Base-by-base conservation (phyloP, 345 rosid species). In the Gossypium australe region DNA sequence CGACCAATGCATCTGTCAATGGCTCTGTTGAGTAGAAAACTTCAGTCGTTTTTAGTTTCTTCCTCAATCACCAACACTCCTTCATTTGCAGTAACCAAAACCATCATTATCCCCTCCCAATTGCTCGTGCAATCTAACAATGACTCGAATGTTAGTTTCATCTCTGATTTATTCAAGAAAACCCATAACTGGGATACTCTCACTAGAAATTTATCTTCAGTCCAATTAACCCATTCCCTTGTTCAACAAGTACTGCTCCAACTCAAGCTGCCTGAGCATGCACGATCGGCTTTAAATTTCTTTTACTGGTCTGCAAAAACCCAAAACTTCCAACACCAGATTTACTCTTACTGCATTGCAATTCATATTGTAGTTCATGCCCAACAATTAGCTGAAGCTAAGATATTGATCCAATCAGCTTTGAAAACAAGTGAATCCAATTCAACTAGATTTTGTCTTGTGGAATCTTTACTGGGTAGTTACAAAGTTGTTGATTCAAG, bases 261-360 rank as follows among this genome's bases (percentile, higher is more conserved):
- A 72, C 79, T 94, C 79, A 88, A 87, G 76, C 84, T 86, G 10
- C 97, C 94, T 0, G 73, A 64, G 44, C 82, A 89, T 59, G 93
- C 97, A 7, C 89, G 88, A 82, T 76, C 72, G 16, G 98, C 94
- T 43, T 69, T 94, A 17, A 83, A 84, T 70, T 94, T 94, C 82
- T 92, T 94, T 82, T 87, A 90, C 72, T 94, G 96, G 96, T 86
- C 96, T 2, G 82, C 94, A 3, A 84, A 78, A 55, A 68, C 72
- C 3, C 82, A 81, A n/a, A 81, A 77, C 16, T 81, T 74, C 76
- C 82, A 78, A 24, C 98, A 89, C 43, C 86, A 73, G 16, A 68
- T 82, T 52, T 77, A 77, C 4, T 78, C 92, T 4, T 92, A 90
- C 77, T 82, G 92, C 72, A 27, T 89, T 47, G 81, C 82, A 9